Base-by-base conservation (phyloP, 495 filamentous ascomycete species). In the Penicillium cosmopolitanum region DNA sequence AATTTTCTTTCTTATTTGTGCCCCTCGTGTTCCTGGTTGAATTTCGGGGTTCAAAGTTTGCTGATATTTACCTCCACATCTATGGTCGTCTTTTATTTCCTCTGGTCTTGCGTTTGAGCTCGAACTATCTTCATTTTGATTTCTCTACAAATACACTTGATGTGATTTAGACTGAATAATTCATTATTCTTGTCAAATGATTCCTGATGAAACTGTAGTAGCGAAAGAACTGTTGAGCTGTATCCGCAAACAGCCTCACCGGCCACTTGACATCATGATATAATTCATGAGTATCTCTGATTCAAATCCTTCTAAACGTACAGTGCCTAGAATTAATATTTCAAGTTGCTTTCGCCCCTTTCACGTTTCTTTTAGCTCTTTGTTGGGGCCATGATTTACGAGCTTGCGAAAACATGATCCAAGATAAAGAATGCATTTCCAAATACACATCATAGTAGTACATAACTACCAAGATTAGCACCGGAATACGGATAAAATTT, bases 1-100 rank as follows among this genome's bases (percentile, higher is more conserved):
- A 31, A 31, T 31, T 31, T 50, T 60, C 56, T 46, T 48, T 48
- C 55, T 67, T 52, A 62, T 61, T 61, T 61, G 44, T 61, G 11
- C 21, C 50, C 57, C 53, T 42, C 12, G 33, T 6, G 35, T 57
- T 62, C 50, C 34, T 52, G 61, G 48, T 58, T 31, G 51, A 61
- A 58, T 46, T 51, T 44, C 19, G 46, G 60, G 59, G 55, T 19
- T 43, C 42, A 44, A 18, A 8, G 42, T 16, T 44, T 44, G 12
- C 16, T 44, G 42, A 19, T 16, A 40, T 44, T 7, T 44, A 31
- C 15, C 42, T 44, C 19, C 16, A 19, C 9, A 19, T 21, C 16
- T n/a, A 18, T 44, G 42, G 42, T 44, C n/a, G 42, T n/a, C 36
- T 38, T 38, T 44, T 44, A 44, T 44, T 9, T 44, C 16, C 1